Evolutionary conservation across 2,329 filamentous ascomycete genomes (phyloP).

Genomic region (Cytospora chrysosperma): DNA sequence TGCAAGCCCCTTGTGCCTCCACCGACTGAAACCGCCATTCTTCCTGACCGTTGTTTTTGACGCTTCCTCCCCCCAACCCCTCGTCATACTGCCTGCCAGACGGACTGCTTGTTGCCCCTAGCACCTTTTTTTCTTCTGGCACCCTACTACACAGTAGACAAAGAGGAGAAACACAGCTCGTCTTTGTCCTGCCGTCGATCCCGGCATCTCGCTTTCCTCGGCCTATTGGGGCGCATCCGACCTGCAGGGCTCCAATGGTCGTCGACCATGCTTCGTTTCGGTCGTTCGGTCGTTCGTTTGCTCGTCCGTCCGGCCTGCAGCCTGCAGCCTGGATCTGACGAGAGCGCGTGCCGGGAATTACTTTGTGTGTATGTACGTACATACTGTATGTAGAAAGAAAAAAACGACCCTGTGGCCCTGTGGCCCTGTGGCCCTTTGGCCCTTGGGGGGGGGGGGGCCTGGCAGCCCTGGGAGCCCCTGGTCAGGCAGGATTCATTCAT

Average conservation of each 20-base stretch:
- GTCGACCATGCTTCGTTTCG: neutral
- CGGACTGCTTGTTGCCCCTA: too few species aligned
- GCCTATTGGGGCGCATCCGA: conserved; percentile 12
- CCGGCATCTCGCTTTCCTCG: conserved; percentile 13
- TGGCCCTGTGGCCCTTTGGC: too few species aligned
- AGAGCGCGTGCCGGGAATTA: neutral
- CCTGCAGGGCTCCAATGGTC: conserved; percentile 9
- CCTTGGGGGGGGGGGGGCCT: too few species aligned
- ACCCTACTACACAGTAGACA: too few species aligned
- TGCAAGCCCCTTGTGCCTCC: conserved; percentile 1
- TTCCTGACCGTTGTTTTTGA: conserved; percentile 9
- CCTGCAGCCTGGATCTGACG: conserved; percentile 1
- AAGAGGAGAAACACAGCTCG: neutral
- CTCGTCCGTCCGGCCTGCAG: neutral
- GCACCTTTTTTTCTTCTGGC: too few species aligned
- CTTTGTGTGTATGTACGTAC: too few species aligned
- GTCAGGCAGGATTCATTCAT: neutral
- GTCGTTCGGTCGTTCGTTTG: neutral
- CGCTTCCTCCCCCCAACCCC: neutral
- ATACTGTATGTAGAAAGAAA: too few species aligned
- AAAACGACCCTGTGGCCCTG: neutral
- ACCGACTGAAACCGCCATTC: conserved; percentile 15
- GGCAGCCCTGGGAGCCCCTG: neutral
- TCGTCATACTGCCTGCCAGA: neutral
- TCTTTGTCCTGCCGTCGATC: conserved; percentile 12